phyloP scores from a whole-genome alignment of 768 basidiomycete genomes.

The Boletus patriciae region DNA sequence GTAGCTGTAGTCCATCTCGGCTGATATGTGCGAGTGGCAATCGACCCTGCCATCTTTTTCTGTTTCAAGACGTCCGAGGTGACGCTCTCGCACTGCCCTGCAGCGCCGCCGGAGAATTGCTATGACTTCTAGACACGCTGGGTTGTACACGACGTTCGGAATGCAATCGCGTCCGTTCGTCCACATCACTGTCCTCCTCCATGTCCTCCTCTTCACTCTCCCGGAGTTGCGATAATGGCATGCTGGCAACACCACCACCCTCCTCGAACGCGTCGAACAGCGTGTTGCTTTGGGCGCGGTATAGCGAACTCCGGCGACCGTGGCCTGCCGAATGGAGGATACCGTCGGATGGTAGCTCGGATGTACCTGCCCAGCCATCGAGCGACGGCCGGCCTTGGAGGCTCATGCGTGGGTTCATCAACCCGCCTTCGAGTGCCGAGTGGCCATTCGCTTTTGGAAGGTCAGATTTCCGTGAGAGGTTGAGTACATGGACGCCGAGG shows the following conservation, averaged over 20 bases:
- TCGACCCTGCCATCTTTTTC: not conserved
- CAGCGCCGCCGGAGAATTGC: constrained; percentile 47
- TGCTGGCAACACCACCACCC: constrained; percentile 17
- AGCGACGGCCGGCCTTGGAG: constrained; percentile 78
- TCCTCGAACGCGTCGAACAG: constrained; percentile 79
- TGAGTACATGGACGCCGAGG: constrained; percentile 94
- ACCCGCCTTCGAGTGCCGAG: constrained; percentile 59
- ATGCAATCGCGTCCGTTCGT: constrained; percentile 42
- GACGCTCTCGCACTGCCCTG: constrained; percentile 28
- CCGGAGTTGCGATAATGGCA: constrained; percentile 60
- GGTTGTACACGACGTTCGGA: constrained; percentile 28
- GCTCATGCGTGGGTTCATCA: constrained; percentile 78
- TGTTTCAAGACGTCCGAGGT: constrained; percentile 20
- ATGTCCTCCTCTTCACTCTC: constrained; percentile 65
- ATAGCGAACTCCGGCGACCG: constrained; percentile 63
- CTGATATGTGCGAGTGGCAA: constrained; percentile 16
- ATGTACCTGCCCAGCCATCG: constrained; percentile 64
- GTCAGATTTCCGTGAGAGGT: constrained; percentile 66
- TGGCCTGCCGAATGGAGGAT: constrained; percentile 42
- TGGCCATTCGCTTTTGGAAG: constrained; percentile 45
- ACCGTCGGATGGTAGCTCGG: constrained; percentile 32
- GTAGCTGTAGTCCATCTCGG: constrained; percentile 28
- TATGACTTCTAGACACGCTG: constrained; percentile 52
- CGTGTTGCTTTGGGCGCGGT: constrained; percentile 61
- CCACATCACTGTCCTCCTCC: constrained; percentile 46